phyloP scores from a whole-genome alignment of 352 stramenopile species.

The Phytopythium kandeliae region DNA sequence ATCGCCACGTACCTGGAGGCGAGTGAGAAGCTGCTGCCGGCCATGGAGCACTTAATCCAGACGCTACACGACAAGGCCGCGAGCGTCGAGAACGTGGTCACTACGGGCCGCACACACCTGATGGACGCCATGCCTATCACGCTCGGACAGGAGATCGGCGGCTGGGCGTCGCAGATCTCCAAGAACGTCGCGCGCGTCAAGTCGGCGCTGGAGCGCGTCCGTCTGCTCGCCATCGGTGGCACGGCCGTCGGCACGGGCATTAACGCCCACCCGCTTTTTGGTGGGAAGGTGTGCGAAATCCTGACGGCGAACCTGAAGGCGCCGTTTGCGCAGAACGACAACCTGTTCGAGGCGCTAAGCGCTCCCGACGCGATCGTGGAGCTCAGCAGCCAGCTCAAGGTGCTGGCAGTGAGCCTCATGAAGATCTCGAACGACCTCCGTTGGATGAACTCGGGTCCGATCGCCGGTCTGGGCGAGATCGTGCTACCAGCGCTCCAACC shows the following conservation, averaged over 20 bases:
- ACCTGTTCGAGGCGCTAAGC: slow-evolving; percentile 85
- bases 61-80: slow-evolving; percentile 32
- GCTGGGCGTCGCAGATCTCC: slow-evolving; percentile 42
- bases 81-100: slow-evolving; percentile 35
- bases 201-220: slow-evolving; percentile 36
- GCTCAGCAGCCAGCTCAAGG: slow-evolving; percentile 89
- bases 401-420: slow-evolving; percentile 86
- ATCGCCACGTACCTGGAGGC: slow-evolving; percentile 43
- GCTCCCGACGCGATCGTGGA: slow-evolving; percentile 93
- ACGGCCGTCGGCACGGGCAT: slow-evolving; percentile 59
- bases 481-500: slow-evolving; percentile 89
- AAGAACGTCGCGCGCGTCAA: slow-evolving; percentile 50
- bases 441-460: slow-evolving; percentile 89
- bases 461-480: slow-evolving; percentile 92
- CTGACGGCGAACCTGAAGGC: slow-evolving; percentile 25
- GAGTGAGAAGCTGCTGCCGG: slow-evolving; percentile 61
- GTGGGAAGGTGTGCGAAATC: slow-evolving; percentile 32
- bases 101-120: slow-evolving; percentile 61
- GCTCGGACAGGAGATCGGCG: slow-evolving; percentile 39
- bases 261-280: slow-evolving; percentile 49
- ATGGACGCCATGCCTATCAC: slow-evolving; percentile 72
- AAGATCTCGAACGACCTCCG: slow-evolving; percentile 96
- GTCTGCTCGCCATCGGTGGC: slow-evolving; percentile 46
- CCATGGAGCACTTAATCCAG: slow-evolving; percentile 31
- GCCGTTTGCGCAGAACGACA: slow-evolving; percentile 45